Base-by-base conservation (phyloP, 306 rosid genomes). In the Prunus mume region DNA sequence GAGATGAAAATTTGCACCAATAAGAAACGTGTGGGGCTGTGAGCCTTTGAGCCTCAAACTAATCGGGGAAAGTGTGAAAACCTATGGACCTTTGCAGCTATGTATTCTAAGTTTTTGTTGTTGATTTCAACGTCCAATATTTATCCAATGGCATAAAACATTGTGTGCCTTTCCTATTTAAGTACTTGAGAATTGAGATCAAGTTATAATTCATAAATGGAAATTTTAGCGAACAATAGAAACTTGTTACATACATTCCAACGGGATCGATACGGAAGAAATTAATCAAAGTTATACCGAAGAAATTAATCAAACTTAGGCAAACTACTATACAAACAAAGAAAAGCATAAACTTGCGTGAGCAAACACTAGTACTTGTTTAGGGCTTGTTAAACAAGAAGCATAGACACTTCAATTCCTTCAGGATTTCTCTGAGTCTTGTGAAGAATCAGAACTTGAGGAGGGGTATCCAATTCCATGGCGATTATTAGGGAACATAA, bases 391-490 rank as follows among this genome's bases (percentile, higher is more conserved):
- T 38, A 38, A 38, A 38, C 43, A 38, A 38, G 43, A 38, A 38
- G 43, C 43, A 0, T 0, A 38, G 43, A 38, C 7, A 38, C 43
- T 38, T 38, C 43, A 38, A 38, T 38, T 38, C 9, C 43, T 38
- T 38, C 43, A 38, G 43, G 43, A 38, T 38, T 38, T 38, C 46
- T 73, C 68, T 0, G 66, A 38, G 49, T 38, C 60, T 5, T 75
- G 6, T 6, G 87, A 15, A 64, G 80, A 12, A 30, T 38, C 54
- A 30, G 82, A 84, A 51, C 56, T 77, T 0, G 83, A 15, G 52
- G 38, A 8, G 15, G 89, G 87, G 54, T 94, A 91, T 3, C 98
- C 98, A 60, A 93, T 87, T 45, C 98, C 98, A 67, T 91, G 93
- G 64, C 98, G 97, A 19, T 20, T 80, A 43, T 78, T 84, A 0